phyloP scores from a whole-genome alignment of 2,329 filamentous ascomycete genomes.

The Penicillium freii region DNA sequence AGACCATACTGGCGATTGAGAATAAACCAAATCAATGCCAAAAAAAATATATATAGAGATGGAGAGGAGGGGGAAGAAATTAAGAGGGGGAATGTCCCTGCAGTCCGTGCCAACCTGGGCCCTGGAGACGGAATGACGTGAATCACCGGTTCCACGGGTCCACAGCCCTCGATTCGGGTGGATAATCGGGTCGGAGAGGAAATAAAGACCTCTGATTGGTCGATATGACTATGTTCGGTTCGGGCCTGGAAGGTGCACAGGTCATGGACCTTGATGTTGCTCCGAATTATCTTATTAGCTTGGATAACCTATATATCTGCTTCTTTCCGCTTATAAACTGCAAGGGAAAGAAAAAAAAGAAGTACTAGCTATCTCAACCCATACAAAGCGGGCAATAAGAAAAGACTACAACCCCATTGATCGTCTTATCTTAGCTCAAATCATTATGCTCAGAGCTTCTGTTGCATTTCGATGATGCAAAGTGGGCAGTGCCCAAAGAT shows the following conservation, averaged over 20 bases:
- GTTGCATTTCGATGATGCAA: not conserved
- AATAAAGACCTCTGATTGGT: not conserved
- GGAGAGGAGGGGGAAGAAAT: not conserved
- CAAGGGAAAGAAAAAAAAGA: not conserved
- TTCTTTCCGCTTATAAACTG: too few relatives aligned
- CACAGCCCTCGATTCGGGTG: not conserved
- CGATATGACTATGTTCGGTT: not conserved
- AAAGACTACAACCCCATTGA: not conserved
- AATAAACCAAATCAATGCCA: not conserved
- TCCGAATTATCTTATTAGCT: not conserved
- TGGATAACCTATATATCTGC: too few relatives aligned
- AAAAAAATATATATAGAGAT: not conserved
- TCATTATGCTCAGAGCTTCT: not conserved
- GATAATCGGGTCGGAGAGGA: not conserved
- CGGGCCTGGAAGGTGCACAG: conserved; percentile 1
- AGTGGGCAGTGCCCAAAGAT: not conserved
- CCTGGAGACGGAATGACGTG: conserved; percentile 2
- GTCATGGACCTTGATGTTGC: not conserved
- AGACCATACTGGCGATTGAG: conserved; percentile 65
- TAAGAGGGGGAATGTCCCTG: not conserved
- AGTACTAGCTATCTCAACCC: not conserved
- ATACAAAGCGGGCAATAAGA: not conserved
- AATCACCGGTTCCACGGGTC: not conserved
- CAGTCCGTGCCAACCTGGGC: conserved; percentile 2
- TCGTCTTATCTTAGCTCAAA: not conserved